phyloP scores from a whole-genome alignment of 306 rosid species.

The Phaseolus lunatus region DNA sequence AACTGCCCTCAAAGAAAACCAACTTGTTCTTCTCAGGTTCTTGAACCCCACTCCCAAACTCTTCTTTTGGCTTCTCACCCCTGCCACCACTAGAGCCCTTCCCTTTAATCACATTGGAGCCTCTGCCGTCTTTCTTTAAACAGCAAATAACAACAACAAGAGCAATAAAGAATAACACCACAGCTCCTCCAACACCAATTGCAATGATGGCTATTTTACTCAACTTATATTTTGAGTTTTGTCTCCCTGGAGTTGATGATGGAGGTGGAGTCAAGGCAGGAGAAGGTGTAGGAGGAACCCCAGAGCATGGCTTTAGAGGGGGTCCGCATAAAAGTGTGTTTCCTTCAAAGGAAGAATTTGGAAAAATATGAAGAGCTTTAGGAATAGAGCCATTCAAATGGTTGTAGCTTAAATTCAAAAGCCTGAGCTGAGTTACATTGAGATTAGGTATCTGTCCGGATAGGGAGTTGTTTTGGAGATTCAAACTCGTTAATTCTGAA shows the following conservation, averaged over 20 bases:
- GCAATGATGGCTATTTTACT: constrained; percentile 75
- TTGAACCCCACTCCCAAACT: constrained; percentile 91
- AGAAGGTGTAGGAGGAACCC: constrained; percentile 59
- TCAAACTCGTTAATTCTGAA: constrained; percentile 69
- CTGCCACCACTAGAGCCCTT: constrained; percentile 74
- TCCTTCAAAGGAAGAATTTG: constrained; percentile 80
- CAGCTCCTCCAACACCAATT: constrained; percentile 78
- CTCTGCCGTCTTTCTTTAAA: constrained; percentile 56
- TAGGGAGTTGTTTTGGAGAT: constrained; percentile 83
- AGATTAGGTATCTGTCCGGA: constrained; percentile 80
- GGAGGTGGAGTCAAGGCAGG: constrained; percentile 53
- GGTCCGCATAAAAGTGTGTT: constrained; percentile 76
- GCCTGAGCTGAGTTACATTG: constrained; percentile 62
- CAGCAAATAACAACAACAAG: constrained; percentile 69
- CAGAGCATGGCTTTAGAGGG: constrained; percentile 72
- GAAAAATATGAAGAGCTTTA: constrained; percentile 57
- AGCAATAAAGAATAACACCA: constrained; percentile 59
- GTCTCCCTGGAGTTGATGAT: constrained; percentile 49
- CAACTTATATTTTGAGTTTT: constrained; percentile 60
- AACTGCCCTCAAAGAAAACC: constrained; percentile 89
- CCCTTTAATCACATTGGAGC: constrained; percentile 55
- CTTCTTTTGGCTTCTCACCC: constrained; percentile 85
- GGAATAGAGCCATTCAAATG: constrained; percentile 89
- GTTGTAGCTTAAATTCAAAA: constrained; percentile 83
- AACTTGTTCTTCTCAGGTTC: constrained; percentile 87